Evolutionary conservation across 176 grass and related monocot species (phyloP).

Genomic region (Eragrostis nindensis): DNA sequence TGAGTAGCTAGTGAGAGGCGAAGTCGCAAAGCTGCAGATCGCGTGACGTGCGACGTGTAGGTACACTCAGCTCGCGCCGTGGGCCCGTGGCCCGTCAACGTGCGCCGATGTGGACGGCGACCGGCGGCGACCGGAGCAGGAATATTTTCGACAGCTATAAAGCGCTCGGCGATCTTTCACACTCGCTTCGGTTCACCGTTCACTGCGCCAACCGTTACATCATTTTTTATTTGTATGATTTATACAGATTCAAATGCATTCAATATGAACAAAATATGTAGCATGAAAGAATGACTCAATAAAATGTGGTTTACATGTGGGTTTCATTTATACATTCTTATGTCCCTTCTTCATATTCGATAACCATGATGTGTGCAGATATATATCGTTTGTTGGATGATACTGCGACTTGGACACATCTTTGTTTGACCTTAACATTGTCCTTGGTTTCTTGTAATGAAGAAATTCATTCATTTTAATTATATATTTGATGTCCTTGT

Average conservation of each 20-base stretch:
- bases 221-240: neutral
- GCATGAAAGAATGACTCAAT: neutral
- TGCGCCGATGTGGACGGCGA: constrained; percentile 23
- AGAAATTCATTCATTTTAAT: too few relatives aligned
- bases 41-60: neutral
- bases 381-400: too few relatives aligned
- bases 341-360: too few relatives aligned
- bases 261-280: neutral
- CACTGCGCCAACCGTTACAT: neutral
- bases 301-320: neutral
- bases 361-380: too few relatives aligned
- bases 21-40: constrained; percentile 13
- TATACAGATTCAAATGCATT: neutral
- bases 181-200: constrained; percentile 12
- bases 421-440: too few relatives aligned
- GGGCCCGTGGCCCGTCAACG: constrained; percentile 1
- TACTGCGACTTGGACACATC: too few relatives aligned
- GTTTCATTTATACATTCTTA: too few relatives aligned
- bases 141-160: constrained; percentile 38
- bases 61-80: constrained; percentile 1
- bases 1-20: neutral
- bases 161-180: constrained; percentile 38
- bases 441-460: too few relatives aligned
- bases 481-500: too few relatives aligned
- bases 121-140: constrained; percentile 25